Conservation (phyloP, 148 eudicot genomes). For the Spergularia marina region DNA sequence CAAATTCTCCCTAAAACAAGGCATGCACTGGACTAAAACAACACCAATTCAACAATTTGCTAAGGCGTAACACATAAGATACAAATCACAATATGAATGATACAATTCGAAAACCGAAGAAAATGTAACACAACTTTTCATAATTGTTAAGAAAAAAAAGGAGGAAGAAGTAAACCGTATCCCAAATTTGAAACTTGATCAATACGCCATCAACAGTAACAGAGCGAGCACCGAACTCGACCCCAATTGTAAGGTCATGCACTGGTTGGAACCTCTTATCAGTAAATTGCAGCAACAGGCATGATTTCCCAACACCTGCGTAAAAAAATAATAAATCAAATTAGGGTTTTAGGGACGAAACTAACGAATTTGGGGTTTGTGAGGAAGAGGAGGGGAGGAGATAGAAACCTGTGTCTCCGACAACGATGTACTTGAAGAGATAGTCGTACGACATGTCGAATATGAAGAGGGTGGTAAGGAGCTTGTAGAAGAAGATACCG, state of each 20-base stretch:
- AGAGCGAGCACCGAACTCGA: constrained; percentile 80
- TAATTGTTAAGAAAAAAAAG: background rate
- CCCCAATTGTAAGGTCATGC: constrained; percentile 80
- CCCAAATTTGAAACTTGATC: constrained; percentile 83
- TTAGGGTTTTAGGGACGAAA: background rate
- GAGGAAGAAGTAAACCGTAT: constrained; percentile 42
- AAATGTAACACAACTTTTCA: too few relatives aligned
- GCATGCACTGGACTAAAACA: background rate
- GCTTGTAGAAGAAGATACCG: too few relatives aligned
- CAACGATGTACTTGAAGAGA: constrained; percentile 76
- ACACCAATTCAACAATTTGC: background rate
- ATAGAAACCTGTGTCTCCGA: constrained; percentile 65
- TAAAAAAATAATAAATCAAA: background rate
- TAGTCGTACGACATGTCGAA: constrained; percentile 61
- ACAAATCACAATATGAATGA: too few relatives aligned
- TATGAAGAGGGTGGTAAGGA: background rate
- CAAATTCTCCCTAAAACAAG: too few relatives aligned
- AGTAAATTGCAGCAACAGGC: constrained; percentile 71
- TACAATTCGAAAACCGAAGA: too few relatives aligned
- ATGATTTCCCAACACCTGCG: constrained; percentile 74
- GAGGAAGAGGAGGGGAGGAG: background rate
- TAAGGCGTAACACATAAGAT: background rate
- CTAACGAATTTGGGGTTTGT: too few relatives aligned
- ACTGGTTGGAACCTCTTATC: constrained; percentile 84
- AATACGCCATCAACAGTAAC: constrained; percentile 58